phyloP scores from a whole-genome alignment of 306 rosid genomes.

The Betula pendula region DNA sequence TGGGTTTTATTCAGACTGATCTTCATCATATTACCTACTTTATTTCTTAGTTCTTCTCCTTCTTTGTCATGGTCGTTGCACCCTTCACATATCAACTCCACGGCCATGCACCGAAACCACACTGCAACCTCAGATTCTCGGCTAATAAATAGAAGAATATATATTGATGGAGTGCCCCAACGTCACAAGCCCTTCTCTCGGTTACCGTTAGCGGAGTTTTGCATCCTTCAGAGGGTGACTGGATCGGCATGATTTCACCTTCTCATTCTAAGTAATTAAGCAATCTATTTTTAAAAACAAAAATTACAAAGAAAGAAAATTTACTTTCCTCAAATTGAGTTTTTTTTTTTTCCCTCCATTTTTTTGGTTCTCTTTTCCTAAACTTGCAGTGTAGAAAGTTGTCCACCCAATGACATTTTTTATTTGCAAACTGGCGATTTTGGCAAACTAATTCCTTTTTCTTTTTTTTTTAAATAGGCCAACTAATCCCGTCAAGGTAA shows the following conservation, averaged over 20 bases:
- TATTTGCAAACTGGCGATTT: slow-evolving; percentile 80
- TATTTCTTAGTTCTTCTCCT: slow-evolving; percentile 7
- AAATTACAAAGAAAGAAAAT: too few species aligned
- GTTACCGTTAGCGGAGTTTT: slow-evolving; percentile 60
- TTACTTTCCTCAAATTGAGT: too few species aligned
- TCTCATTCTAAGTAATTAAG: slow-evolving; percentile 58
- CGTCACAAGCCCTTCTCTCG: slow-evolving; percentile 21
- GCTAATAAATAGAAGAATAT: slow-evolving; percentile 47
- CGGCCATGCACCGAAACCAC: slow-evolving; percentile 45
- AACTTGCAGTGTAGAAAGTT: slow-evolving; percentile 44
- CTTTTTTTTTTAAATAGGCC: too few species aligned
- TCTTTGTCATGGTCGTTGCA: slow-evolving; percentile 29
- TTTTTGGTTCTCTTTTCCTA: neutral
- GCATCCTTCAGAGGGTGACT: slow-evolving; percentile 42
- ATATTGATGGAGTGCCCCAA: slow-evolving; percentile 39
- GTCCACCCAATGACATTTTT: slow-evolving; percentile 28
- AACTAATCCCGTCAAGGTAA: too few species aligned
- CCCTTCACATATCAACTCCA: slow-evolving; percentile 33
- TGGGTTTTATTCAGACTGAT: slow-evolving; percentile 16
- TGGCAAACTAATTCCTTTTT: slow-evolving; percentile 54
- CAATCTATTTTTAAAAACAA: too few species aligned
- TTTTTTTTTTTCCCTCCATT: neutral
- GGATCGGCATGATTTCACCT: slow-evolving; percentile 93
- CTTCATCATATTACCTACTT: slow-evolving; percentile 1
- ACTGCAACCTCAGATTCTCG: slow-evolving; percentile 74